phyloP scores from a whole-genome alignment of 2,329 filamentous ascomycete genomes.

The Cercospora berteroae region DNA sequence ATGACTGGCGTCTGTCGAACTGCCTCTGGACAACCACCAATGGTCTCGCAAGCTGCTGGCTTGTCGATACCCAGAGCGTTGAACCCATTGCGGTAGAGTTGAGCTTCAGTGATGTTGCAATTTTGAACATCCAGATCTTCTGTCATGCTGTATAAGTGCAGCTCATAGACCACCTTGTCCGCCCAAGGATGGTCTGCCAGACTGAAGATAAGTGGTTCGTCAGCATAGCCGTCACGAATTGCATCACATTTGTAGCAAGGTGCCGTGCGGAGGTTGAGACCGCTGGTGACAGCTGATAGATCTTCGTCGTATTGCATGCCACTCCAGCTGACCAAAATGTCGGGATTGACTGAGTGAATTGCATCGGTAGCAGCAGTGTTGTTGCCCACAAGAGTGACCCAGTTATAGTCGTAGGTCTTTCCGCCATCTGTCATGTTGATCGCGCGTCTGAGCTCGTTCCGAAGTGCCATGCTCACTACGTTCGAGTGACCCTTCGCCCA shows the following conservation, averaged over 20 bases:
- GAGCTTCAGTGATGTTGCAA: slow-evolving; percentile 50
- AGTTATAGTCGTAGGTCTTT: slow-evolving; percentile 27
- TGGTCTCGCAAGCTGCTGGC: slow-evolving; percentile 39
- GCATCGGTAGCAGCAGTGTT: slow-evolving; percentile 29
- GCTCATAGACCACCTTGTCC: slow-evolving; percentile 50
- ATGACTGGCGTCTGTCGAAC: slow-evolving; percentile 40
- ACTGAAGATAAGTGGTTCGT: slow-evolving; percentile 49
- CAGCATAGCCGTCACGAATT: slow-evolving; percentile 44
- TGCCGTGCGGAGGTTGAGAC: slow-evolving; percentile 39
- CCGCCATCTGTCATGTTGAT: slow-evolving; percentile 26
- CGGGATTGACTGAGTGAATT: slow-evolving; percentile 28
- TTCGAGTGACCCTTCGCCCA: slow-evolving; percentile 29
- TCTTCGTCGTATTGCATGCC: slow-evolving; percentile 32
- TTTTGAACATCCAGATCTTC: slow-evolving; percentile 42
- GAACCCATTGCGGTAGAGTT: slow-evolving; percentile 52
- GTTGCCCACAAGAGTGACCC: slow-evolving; percentile 29
- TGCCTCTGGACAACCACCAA: slow-evolving; percentile 37
- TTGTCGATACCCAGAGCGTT: slow-evolving; percentile 45
- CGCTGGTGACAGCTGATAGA: slow-evolving; percentile 34
- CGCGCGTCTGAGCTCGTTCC: slow-evolving; percentile 28
- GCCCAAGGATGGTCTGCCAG: slow-evolving; percentile 49
- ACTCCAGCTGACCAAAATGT: slow-evolving; percentile 29
- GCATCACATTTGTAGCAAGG: slow-evolving; percentile 44
- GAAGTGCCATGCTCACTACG: slow-evolving; percentile 30
- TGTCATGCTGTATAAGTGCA: slow-evolving; percentile 45